Base-by-base conservation (phyloP, 1,284 basidiomycete species). In the Pterula multifida region DNA sequence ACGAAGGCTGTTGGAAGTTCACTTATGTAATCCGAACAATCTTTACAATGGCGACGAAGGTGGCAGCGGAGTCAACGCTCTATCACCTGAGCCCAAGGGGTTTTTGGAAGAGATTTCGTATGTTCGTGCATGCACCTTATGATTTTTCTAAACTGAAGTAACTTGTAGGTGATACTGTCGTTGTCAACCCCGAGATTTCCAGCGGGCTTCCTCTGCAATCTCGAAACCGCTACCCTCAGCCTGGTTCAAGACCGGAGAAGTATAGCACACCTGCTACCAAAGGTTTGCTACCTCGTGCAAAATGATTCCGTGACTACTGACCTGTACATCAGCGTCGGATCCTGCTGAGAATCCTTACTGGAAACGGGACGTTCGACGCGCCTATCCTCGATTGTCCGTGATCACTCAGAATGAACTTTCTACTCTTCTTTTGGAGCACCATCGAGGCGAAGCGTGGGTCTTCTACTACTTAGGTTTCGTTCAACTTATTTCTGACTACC, bases 101-200 rank as follows among this genome's bases (percentile, higher is more conserved):
- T 1, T 92, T 94, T 65, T 94, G 90, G 91, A 94, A 93, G 79
- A 90, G 85, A 70, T 89, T 94, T 64, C 81, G 90, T 91, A 59
- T 56, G 87, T 73, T 26, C 78, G 66, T n/a, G 11, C 15, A 26
- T 26, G 17, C 48, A 3, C 52, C 2, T 0, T 3, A n/a, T n/a
- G n/a, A n/a, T 42, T 49, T 17, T n/a, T n/a, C n/a, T n/a, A n/a
- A n/a, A n/a, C n/a, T n/a, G n/a, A n/a, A n/a, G n/a, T n/a, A n/a
- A n/a, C 50, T 32, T 19, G 26, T 65, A 91, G 89, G 87, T 50
- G 85, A 90, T 61, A 76, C 71, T 3, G 70, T 79, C 23, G 83
- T 75, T 50, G 76, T 93, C 57, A 92, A 94, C 68, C 90, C 92
- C 35, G 83, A 88, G 62, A 95, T 96, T 63, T 94, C 91, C 13